These are phyloP conservation scores for Gracilariopsis chorda DNA, from an alignment of 23 red algal species.

Conservation along the genomic window DNA sequence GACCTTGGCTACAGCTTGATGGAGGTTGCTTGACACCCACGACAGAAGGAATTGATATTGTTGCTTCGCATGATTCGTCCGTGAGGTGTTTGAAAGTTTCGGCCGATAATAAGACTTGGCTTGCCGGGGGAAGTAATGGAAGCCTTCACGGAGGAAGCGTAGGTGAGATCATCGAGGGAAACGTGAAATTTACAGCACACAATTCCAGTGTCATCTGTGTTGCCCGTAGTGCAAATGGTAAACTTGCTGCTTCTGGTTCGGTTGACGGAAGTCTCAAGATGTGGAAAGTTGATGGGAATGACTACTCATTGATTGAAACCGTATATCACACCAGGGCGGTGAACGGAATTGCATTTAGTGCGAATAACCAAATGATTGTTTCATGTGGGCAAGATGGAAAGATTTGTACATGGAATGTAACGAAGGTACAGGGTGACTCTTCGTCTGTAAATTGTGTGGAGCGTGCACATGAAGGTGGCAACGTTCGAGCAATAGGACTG, in stretches of 20 bases:
- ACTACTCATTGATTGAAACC: neutral
- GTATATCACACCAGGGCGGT: neutral
- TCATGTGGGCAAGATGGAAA: neutral
- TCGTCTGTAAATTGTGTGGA: neutral
- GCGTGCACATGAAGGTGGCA: neutral
- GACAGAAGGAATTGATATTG: neutral
- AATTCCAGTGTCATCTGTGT: neutral
- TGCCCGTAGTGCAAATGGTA: neutral
- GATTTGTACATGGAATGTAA: neutral
- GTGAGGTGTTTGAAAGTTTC: neutral
- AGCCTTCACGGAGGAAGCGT: neutral
- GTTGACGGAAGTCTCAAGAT: neutral
- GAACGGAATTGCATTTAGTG: neutral
- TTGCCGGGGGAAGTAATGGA: neutral
- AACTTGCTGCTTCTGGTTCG: neutral
- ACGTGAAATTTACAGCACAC: neutral
- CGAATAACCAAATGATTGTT: neutral
- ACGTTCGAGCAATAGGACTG: neutral
- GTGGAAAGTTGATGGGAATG: neutral
- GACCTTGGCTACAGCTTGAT: neutral
- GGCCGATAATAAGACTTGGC: neutral
- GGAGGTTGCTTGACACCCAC: neutral
- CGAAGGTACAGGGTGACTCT: neutral
- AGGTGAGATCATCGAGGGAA: neutral
- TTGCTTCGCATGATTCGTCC: neutral